Evolutionary conservation across 805 yeast genomes (phyloP).

Genomic region (Millerozyma acaciae): DNA sequence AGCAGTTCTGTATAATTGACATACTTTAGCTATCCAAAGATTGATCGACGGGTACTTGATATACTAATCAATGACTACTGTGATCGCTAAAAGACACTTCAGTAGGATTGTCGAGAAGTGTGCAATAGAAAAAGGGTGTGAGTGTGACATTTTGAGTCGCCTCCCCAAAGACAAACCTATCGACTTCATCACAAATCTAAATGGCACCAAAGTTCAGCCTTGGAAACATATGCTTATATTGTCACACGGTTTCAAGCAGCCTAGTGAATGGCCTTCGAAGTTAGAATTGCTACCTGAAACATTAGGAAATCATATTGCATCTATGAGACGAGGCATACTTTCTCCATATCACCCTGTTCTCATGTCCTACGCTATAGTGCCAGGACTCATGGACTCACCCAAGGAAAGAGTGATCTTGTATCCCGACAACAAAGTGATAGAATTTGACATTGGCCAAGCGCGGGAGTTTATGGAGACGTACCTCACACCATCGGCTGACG

Average conservation of each 20-base stretch:
- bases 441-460: slow-evolving; percentile 27
- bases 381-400: slow-evolving; percentile 8
- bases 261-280: slow-evolving; percentile 44
- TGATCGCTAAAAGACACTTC: slow-evolving; percentile 1
- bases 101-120: slow-evolving; percentile 29
- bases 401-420: slow-evolving; percentile 40
- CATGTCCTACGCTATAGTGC: slow-evolving; percentile 43
- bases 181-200: slow-evolving; percentile 35
- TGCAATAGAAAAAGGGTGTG: slow-evolving; percentile 45
- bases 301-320: slow-evolving; percentile 38
- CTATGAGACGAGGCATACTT: slow-evolving; percentile 25
- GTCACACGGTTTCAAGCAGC: slow-evolving; percentile 38
- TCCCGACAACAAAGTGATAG: slow-evolving; percentile 50
- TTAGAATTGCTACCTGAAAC: slow-evolving; percentile 48
- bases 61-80: too few relatives aligned
- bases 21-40: too few relatives aligned
- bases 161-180: slow-evolving; percentile 44
- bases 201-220: slow-evolving; percentile 46
- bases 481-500: slow-evolving; percentile 32
- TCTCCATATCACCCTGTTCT: slow-evolving; percentile 49
- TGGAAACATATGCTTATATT: slow-evolving; percentile 56
- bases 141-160: slow-evolving; percentile 12
- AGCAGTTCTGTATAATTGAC: too few relatives aligned
- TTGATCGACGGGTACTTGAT: too few relatives aligned
- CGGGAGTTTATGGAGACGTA: slow-evolving; percentile 38